Conservation (phyloP, 169 alveolate genomes). For the Plasmodium knowlesi region DNA sequence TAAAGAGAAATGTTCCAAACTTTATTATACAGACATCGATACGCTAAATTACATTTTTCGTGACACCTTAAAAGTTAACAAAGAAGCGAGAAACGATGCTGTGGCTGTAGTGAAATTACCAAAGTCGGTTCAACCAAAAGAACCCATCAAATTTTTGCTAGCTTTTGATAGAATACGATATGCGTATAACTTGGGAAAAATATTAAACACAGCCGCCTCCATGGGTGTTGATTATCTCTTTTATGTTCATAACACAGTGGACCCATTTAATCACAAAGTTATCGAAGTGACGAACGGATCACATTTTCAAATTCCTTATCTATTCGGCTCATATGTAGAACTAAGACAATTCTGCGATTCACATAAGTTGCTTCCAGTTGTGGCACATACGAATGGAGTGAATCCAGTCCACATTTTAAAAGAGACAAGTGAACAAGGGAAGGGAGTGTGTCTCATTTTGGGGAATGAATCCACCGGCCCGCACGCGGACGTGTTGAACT, state of each 20-base stretch:
- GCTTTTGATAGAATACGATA: constrained; percentile 84
- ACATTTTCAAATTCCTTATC: constrained; percentile 80
- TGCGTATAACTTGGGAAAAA: constrained; percentile 82
- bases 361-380: constrained; percentile 80
- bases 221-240: constrained; percentile 79
- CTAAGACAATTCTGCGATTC: constrained; percentile 77
- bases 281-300: constrained; percentile 82
- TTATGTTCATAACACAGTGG: constrained; percentile 81
- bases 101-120: constrained; percentile 58
- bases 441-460: constrained; percentile 68
- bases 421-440: background rate
- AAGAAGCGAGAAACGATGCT: constrained; percentile 32
- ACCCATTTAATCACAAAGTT: constrained; percentile 84
- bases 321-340: constrained; percentile 74
- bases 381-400: constrained; percentile 83
- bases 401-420: constrained; percentile 7
- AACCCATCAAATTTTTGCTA: constrained; percentile 66
- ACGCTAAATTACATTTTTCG: constrained; percentile 55
- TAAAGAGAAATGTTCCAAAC: constrained; percentile 37
- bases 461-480: constrained; percentile 75
- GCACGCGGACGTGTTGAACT: constrained; percentile 30
- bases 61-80: constrained; percentile 40
- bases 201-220: constrained; percentile 79
- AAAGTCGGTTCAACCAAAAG: background rate
- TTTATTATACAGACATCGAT: constrained; percentile 43